These are phyloP conservation scores for Akanthomyces dipterigenus DNA, from an alignment of 2,329 filamentous ascomycete genomes.

Conservation along the genomic window DNA sequence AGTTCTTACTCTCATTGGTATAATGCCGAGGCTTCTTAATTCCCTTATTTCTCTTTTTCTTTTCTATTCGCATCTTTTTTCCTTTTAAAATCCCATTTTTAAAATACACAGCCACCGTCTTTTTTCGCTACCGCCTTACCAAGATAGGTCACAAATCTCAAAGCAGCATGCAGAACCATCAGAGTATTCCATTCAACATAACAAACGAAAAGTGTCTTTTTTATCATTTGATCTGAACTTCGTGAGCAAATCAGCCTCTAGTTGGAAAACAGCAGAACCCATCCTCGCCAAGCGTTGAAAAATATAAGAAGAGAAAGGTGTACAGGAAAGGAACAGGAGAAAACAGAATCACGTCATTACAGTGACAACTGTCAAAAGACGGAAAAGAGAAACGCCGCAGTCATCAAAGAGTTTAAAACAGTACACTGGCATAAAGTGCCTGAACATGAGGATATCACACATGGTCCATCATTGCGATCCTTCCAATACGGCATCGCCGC, in stretches of 20 bases:
- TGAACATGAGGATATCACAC: background rate
- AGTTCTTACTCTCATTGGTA: too few relatives aligned
- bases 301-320: background rate
- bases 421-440: background rate
- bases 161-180: background rate
- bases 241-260: background rate
- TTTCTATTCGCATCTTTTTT: too few relatives aligned
- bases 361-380: slow-evolving; percentile 1
- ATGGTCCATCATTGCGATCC: background rate
- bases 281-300: background rate
- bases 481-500: background rate
- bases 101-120: too few relatives aligned
- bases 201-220: background rate
- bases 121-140: too few relatives aligned
- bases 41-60: too few relatives aligned
- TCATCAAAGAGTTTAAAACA: background rate
- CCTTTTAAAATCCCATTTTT: too few relatives aligned
- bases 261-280: background rate
- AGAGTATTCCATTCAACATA: background rate
- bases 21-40: too few relatives aligned
- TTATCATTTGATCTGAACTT: slow-evolving; percentile 4
- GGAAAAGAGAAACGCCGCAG: background rate
- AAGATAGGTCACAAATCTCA: background rate
- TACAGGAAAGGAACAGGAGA: slow-evolving; percentile 5
- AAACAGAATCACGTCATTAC: background rate